A percentile compares a stretch with the other conserved stretches of the same genome.
phyloP scores from a whole-genome alignment of 345 rosid species.

The Gossypium arboreum region DNA sequence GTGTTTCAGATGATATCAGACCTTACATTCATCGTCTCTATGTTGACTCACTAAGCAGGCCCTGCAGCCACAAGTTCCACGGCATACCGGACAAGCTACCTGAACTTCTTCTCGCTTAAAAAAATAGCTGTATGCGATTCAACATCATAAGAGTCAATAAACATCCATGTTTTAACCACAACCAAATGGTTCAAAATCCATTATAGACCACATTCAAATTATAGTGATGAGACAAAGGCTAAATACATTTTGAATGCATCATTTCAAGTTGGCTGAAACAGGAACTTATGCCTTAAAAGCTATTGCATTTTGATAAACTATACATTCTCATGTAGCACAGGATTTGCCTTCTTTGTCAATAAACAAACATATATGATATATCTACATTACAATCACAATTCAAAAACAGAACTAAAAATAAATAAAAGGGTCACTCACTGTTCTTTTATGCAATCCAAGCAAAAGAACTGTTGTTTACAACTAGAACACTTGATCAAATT shows the following conservation, averaged over 20 bases:
- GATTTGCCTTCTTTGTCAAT: not conserved
- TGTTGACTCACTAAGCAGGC: slow-evolving; percentile 49
- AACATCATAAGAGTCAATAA: slow-evolving; percentile 8
- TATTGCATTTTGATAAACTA: not conserved
- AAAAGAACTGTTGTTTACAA: slow-evolving; percentile 64
- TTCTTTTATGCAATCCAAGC: slow-evolving; percentile 65
- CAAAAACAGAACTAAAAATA: slow-evolving; percentile 2
- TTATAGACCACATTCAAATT: not conserved
- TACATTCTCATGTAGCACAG: too few relatives aligned
- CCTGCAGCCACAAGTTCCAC: slow-evolving; percentile 78
- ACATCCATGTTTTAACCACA: slow-evolving; percentile 1
- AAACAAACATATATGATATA: not conserved
- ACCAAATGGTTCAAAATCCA: slow-evolving; percentile 6
- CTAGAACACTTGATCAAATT: slow-evolving; percentile 62
- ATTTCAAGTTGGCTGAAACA: not conserved
- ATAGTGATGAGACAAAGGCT: not conserved
- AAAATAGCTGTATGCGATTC: slow-evolving; percentile 48
- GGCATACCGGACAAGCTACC: slow-evolving; percentile 80
- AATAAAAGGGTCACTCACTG: slow-evolving; percentile 38
- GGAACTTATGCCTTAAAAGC: not conserved
- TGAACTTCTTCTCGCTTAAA: slow-evolving; percentile 69
- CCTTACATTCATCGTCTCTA: slow-evolving; percentile 72
- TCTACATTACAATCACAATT: not conserved
- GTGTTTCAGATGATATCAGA: slow-evolving; percentile 48
- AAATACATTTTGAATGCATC: not conserved